Evolutionary conservation across 352 stramenopile species (phyloP), one percentile per base, ranked within the genome.

Genomic region (Pythium myriotylum): DNA sequence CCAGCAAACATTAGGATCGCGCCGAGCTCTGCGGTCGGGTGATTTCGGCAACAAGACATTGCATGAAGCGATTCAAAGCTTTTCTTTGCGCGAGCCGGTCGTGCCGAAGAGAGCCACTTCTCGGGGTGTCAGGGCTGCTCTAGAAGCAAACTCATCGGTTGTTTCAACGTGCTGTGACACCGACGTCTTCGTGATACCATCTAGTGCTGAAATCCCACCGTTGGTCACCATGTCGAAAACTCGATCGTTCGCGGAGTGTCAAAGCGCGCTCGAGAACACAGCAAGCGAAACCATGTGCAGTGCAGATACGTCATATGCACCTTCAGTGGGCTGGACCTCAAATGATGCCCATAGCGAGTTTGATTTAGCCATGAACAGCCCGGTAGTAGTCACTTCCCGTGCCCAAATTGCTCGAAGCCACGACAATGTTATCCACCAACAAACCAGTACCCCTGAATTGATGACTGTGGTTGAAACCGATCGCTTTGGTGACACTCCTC

Each of bases 11-110:
- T 8, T 4, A 24, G 2, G 58, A 17, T 46, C 45, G 1, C 29
- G 49, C 7, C 59, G 14, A 27, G 49, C 33, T 26, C 23, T 70
- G 45, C 78, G 83, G 1, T 77, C 67, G 46, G 83, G 76, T 20
- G 73, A 92, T n/a, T 91, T 92, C 51, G 70, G 59, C 3, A 89
- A 89, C 50, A 84, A 78, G 62, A 84, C 76, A 14, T 68, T 90
- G 14, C 65, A 76, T 6, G 77, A 92, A 65, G 79, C 84, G 2
- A 76, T 90, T 29, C 51, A 77, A 16, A 62, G 47, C 16, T 90
- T 89, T 40, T 72, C 68, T 8, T 59, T 92, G 3, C 73, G 79
- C 23, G 63, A 86, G 19, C 62, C 62, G 20, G 4, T 10, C 1
- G 24, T 17, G 17, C 7, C 33, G 2, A 49, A 50, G n/a, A 41